These are phyloP conservation scores for Leptographium galeiforme DNA, from an alignment of 2,329 filamentous ascomycete species.

Conservation along the genomic window DNA sequence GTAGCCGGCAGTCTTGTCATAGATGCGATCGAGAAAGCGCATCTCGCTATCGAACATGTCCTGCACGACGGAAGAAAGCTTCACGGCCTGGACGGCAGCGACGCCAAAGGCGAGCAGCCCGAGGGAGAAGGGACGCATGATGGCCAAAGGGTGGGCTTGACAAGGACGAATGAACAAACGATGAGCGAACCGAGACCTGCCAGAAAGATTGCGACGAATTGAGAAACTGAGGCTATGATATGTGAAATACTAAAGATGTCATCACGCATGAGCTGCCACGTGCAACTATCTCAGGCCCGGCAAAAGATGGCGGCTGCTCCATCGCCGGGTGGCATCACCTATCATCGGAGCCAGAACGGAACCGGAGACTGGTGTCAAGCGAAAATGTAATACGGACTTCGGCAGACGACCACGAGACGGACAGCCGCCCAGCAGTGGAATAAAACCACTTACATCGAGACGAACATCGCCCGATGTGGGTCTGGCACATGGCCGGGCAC, in stretches of 20 bases:
- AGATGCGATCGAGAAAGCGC: conserved; percentile 40
- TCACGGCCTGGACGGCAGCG: neutral
- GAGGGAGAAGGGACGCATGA: neutral
- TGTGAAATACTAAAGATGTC: neutral
- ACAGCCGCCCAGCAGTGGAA: neutral
- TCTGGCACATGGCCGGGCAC: neutral
- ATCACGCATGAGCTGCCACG: too few relatives aligned
- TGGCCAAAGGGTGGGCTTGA: neutral
- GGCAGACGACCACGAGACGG: neutral
- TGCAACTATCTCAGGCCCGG: neutral
- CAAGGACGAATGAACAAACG: neutral
- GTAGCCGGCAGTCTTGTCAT: conserved; percentile 38
- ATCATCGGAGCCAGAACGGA: neutral
- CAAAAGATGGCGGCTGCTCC: neutral
- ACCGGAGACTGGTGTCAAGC: neutral
- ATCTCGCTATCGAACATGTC: conserved; percentile 35
- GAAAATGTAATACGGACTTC: neutral
- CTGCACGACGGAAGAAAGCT: conserved; percentile 14
- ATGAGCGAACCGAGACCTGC: neutral
- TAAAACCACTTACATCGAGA: neutral
- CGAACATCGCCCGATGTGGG: neutral
- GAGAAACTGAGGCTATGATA: neutral
- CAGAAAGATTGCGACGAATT: neutral
- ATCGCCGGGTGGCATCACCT: neutral
- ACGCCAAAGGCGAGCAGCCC: neutral